Base-by-base conservation (phyloP, 768 basidiomycete genomes). In the Mycena polygramma region DNA sequence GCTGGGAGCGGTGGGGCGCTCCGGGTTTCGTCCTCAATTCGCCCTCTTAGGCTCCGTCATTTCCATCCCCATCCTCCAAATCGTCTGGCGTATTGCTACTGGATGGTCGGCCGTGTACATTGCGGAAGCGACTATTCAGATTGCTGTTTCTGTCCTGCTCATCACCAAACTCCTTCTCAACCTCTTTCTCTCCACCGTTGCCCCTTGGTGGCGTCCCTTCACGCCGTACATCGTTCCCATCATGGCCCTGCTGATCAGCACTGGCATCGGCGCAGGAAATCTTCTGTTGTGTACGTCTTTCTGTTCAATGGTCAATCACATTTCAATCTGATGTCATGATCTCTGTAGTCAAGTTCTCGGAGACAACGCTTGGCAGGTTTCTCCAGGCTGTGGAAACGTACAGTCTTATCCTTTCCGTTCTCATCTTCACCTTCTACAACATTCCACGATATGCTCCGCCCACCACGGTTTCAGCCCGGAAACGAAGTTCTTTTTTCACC, bases 361-460 rank as follows among this genome's bases (percentile, higher is more conserved):
- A 94, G 79, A 88, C 87, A 8, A 83, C 84, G 13, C 80, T 92
- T 1, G 93, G 93, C n/a, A 89, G 91, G 54, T 88, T 94, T 73
- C 81, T 88, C 65, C 86, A 89, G 73, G 90, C 89, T 17, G 78
- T 90, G 41, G 90, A 92, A 74, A 73, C 90, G 26, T 94, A 90
- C 75, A 83, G 90, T 51, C 79, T 91, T 52, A 82, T 91, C 65
- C 78, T 92, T n/a, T 88, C 86, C 75, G 79, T 85, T 68, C 86
- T 92, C 69, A 81, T 91, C 59, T 74, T 79, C 41, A 79, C 85
- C n/a, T 83, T 85, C 68, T 78, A 81, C 65, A 69, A 73, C 14
- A 66, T 68, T 24, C 74, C 73, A 36, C 46, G 35, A 22, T 74
- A 68, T 35, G 35, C 41, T 22, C n/a, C 54, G 13, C 69, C 57